These are phyloP conservation scores for Ensete glaucum DNA, from an alignment of 176 grass and related monocot species.

Conservation along the genomic window DNA sequence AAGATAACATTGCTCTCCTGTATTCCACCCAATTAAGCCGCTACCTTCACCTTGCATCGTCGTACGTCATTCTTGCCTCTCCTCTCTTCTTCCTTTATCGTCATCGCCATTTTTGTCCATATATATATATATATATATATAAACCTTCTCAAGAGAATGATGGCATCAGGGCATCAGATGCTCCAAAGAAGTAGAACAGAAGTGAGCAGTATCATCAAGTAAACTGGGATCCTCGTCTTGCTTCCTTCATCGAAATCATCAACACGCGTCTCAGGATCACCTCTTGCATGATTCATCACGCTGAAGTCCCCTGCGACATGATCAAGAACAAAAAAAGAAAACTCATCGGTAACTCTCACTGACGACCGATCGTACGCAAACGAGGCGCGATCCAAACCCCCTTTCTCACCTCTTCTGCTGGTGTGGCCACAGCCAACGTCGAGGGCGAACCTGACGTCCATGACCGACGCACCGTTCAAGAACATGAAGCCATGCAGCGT, in stretches of 20 bases:
- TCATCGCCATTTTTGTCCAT: no score
- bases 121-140: no score
- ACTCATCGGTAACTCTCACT: no score
- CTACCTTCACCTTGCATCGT: no score
- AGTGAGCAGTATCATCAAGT: conserved; percentile 11
- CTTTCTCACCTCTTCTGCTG: conserved; percentile 20
- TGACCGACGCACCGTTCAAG: conserved; percentile 45
- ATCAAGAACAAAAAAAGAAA: neutral
- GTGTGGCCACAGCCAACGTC: conserved; percentile 41
- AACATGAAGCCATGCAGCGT: conserved; percentile 46
- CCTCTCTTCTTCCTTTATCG: no score
- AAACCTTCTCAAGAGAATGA: neutral
- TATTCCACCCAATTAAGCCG: no score
- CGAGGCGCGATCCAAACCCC: no score
- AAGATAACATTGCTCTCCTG: no score
- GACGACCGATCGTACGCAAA: no score
- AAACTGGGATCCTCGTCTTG: neutral
- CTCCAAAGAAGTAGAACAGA: conserved; percentile 15
- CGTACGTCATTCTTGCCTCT: no score
- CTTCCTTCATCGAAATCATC: neutral
- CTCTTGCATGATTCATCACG: no score
- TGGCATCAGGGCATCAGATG: neutral
- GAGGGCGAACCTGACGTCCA: conserved; percentile 38
- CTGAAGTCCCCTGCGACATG: neutral
- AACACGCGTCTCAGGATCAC: no score